Evolutionary conservation across 306 rosid genomes (phyloP).

Genomic region (Vachellia pachyceras): DNA sequence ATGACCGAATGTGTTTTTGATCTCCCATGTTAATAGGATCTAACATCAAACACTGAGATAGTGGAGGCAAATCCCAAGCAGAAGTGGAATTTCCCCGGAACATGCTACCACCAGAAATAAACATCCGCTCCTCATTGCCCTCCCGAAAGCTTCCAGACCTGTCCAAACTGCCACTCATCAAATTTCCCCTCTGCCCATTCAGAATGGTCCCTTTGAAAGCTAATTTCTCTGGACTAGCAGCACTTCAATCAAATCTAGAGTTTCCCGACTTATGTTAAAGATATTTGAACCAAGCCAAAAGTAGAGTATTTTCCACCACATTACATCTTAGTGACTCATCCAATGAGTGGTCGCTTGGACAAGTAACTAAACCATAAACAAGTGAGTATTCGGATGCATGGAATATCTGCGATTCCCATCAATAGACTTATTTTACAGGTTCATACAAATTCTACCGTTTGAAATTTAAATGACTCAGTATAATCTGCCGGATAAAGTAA

Average conservation of each 20-base stretch:
- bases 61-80: conserved; percentile 54
- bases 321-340: neutral
- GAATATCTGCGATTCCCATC: conserved; percentile 44
- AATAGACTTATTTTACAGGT: conserved; percentile 36
- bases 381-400: conserved; percentile 19
- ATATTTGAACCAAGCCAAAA: conserved; percentile 43
- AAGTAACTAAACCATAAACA: neutral
- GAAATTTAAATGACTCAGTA: conserved; percentile 13
- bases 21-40: conserved; percentile 70
- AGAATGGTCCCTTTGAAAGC: conserved; percentile 53
- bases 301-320: conserved; percentile 9
- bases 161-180: conserved; percentile 54
- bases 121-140: conserved; percentile 57
- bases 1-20: conserved; percentile 51
- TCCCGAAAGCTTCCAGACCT: conserved; percentile 69
- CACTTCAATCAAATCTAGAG: conserved; percentile 62
- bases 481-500: conserved; percentile 21
- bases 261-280: conserved; percentile 68
- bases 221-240: conserved; percentile 61
- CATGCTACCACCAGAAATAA: conserved; percentile 51
- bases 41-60: conserved; percentile 59
- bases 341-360: neutral
- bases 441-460: conserved; percentile 28
- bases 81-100: conserved; percentile 57
- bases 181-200: conserved; percentile 60